Conservation (phyloP, 208 protist genomes). For the Leishmania aethiopica region DNA sequence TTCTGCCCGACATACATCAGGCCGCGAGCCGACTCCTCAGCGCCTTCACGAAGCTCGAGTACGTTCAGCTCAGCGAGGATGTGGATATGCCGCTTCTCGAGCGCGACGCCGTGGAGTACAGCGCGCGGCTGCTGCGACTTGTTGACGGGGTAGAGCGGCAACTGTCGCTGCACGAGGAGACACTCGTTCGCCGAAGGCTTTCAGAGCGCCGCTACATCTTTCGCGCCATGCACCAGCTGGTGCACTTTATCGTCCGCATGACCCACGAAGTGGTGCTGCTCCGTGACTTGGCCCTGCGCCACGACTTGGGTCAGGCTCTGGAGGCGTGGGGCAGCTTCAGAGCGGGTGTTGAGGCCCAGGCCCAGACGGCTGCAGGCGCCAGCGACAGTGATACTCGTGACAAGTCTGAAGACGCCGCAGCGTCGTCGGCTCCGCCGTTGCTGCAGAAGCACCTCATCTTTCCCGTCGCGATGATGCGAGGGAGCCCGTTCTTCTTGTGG, state of each 20-base stretch:
- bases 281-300: constrained; percentile 36
- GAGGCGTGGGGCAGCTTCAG: constrained; percentile 41
- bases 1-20: constrained; percentile 51
- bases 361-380: not conserved
- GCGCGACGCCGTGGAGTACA: constrained; percentile 32
- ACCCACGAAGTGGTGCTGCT: constrained; percentile 53
- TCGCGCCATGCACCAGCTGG: constrained; percentile 33
- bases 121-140: constrained; percentile 34
- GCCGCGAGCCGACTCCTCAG: constrained; percentile 46
- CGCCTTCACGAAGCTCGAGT: constrained; percentile 66
- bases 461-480: constrained; percentile 16
- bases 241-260: constrained; percentile 41
- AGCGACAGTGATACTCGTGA: not conserved
- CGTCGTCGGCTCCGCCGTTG: not conserved
- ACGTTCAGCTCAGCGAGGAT: constrained; percentile 45
- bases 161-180: constrained; percentile 50
- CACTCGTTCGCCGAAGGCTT: constrained; percentile 47
- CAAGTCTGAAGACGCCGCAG: not conserved
- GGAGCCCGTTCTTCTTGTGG: constrained; percentile 64
- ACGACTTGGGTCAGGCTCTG: constrained; percentile 41
- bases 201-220: constrained; percentile 36
- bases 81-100: constrained; percentile 52
- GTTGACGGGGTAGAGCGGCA: constrained; percentile 65
- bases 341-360: constrained; percentile 14
- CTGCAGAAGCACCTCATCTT: not conserved